A percentile compares a stretch with the other conserved stretches of the same genome.
Evolutionary conservation across 2,329 filamentous ascomycete species (phyloP).

Genomic region (Exophiala dermatitidis): DNA sequence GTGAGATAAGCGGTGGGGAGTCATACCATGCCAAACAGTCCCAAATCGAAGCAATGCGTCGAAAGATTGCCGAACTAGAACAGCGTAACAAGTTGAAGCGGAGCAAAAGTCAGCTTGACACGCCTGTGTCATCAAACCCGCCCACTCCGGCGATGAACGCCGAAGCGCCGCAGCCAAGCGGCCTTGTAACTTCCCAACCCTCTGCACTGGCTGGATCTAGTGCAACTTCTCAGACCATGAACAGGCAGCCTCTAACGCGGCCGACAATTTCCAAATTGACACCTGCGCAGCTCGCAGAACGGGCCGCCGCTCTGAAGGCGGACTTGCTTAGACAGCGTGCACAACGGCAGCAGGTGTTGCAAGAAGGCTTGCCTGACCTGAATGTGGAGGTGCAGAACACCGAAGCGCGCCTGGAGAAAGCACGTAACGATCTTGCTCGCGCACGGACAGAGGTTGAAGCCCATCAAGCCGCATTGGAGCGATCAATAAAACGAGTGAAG

Average conservation of each 20-base stretch:
- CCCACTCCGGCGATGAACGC: conserved; percentile 15
- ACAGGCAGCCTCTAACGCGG: conserved; percentile 2
- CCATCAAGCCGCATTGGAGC: conserved; percentile 10
- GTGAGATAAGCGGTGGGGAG: conserved; percentile 35
- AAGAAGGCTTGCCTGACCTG: conserved; percentile 41
- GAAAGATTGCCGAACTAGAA: conserved; percentile 46
- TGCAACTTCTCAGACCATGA: background rate
- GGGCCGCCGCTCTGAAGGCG: conserved; percentile 24
- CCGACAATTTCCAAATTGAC: conserved; percentile 18
- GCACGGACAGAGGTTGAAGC: conserved; percentile 24
- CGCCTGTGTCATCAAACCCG: conserved; percentile 29
- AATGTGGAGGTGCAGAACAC: conserved; percentile 40
- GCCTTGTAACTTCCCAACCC: conserved; percentile 6
- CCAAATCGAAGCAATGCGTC: conserved; percentile 43
- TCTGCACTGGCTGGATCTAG: background rate
- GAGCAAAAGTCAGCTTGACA: conserved; percentile 33
- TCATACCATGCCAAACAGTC: conserved; percentile 42
- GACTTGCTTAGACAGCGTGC: conserved; percentile 35
- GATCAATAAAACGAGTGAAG: conserved; percentile 32
- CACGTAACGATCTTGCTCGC: conserved; percentile 32
- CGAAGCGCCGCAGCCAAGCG: conserved; percentile 5
- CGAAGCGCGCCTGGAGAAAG: conserved; percentile 31
- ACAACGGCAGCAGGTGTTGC: conserved; percentile 43
- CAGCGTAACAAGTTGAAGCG: conserved; percentile 39
- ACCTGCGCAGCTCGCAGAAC: conserved; percentile 20